phyloP scores from a whole-genome alignment of 2,329 filamentous ascomycete genomes.

The Cladosporium sp. region DNA sequence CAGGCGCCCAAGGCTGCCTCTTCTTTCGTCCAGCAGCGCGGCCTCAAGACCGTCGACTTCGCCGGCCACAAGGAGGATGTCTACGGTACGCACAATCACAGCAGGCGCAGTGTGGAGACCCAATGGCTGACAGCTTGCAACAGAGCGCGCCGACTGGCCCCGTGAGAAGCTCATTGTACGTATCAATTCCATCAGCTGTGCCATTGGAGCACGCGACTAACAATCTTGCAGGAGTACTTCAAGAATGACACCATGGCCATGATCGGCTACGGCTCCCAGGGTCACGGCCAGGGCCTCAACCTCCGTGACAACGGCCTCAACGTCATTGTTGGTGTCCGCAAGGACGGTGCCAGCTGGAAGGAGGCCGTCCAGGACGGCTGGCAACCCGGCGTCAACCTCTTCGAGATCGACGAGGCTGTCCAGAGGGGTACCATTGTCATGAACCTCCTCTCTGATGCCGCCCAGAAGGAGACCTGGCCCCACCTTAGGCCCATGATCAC shows the following conservation, averaged over 20 bases:
- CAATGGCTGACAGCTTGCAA: slow-evolving; percentile 28
- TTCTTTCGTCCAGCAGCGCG: slow-evolving; percentile 61
- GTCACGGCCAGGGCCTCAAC: slow-evolving; percentile 98
- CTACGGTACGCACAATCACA: slow-evolving; percentile 61
- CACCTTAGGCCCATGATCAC: slow-evolving; percentile 95
- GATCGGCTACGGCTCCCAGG: slow-evolving; percentile 97
- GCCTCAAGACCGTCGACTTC: slow-evolving; percentile 98
- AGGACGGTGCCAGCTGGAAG: slow-evolving; percentile 97
- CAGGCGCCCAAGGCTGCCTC: slow-evolving; percentile 44
- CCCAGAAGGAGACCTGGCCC: slow-evolving; percentile 98
- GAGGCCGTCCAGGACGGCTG: slow-evolving; percentile 96
- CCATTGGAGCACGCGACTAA: slow-evolving; percentile 24
- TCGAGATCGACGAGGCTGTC: slow-evolving; percentile 97
- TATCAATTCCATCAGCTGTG: not conserved
- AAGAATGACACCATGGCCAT: slow-evolving; percentile 99
- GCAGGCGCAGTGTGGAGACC: not conserved
- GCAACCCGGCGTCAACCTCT: slow-evolving; percentile 97
- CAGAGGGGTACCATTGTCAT: slow-evolving; percentile 90
- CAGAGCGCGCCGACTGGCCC: slow-evolving; percentile 98
- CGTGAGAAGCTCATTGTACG: slow-evolving; percentile 93
- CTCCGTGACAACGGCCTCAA: slow-evolving; percentile 99
- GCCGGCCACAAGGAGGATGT: slow-evolving; percentile 92
- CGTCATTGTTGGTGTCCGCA: slow-evolving; percentile 97
- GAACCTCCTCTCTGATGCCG: slow-evolving; percentile 97
- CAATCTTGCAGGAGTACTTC: slow-evolving; percentile 78